phyloP scores from a whole-genome alignment of 208 protist species.

The Tetramitus jugosus region DNA sequence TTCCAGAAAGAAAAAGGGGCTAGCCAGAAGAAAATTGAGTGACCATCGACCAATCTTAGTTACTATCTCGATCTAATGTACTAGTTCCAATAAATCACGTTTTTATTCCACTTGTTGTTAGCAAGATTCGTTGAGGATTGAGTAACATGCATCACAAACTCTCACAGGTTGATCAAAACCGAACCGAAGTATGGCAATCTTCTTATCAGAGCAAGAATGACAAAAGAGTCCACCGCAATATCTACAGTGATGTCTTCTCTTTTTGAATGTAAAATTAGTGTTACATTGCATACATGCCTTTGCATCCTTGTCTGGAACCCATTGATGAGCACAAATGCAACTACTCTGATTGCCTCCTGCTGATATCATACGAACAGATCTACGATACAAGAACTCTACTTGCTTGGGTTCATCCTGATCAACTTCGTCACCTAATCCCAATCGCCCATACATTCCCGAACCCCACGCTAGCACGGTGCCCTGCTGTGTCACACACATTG shows the following conservation, averaged over 20 bases:
- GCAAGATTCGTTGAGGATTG: neutral
- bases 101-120: no score
- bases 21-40: no score
- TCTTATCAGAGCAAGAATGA: neutral
- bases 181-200: neutral
- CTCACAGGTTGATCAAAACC: neutral
- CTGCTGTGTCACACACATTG: neutral
- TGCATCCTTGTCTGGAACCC: constrained; percentile 16
- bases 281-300: constrained; percentile 13
- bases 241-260: constrained; percentile 21
- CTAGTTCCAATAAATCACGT: no score
- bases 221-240: constrained; percentile 17
- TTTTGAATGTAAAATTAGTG: neutral
- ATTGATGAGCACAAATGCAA: constrained; percentile 6
- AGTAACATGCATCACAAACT: constrained; percentile 16
- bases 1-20: no score
- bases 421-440: neutral
- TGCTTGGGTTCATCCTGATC: neutral
- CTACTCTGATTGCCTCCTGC: neutral
- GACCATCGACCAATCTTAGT: no score
- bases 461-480: neutral
- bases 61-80: no score
- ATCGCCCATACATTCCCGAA: neutral
- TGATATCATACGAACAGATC: neutral
- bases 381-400: neutral